Base-by-base conservation (phyloP, 768 basidiomycete species). In the Hericium rajendrae region DNA sequence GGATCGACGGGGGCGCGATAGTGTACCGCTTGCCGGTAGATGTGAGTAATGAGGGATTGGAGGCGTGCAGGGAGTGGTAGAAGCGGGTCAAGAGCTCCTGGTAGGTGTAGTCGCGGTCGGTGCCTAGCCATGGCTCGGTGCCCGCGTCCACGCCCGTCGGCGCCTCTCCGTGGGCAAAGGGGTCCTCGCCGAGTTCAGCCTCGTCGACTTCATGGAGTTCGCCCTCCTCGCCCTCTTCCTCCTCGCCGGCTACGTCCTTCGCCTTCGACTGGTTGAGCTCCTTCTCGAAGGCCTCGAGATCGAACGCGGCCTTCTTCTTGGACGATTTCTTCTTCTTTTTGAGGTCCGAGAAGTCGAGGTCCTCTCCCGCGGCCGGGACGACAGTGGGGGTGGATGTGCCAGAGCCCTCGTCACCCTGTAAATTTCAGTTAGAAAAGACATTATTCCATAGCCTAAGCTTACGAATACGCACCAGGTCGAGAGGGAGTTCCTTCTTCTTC, bases 61-160 rank as follows among this genome's bases (percentile, higher is more conserved):
- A 91, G 20, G 89, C 86, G 66, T 97, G 97, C 6, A 98, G 82
- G 39, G 88, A 85, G 54, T 78, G 77, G 74, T 94, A 97, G 76
- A 97, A 97, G 41, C 97, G 90, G 18, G 83, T 85, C 57, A 99
- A 83, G 43, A 99, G 90, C 92, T 99, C 95, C 55, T 81, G 82
- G 69, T 98, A 99, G n/a, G 84, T 88, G 69, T 97, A 97, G 71
- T 98, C 95, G 48, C 95, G 82, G 71, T 97, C 94, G 61, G 85
- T 90, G 67, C 82, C 82, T 24, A 97, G 78, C 95, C 95, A 99
- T 48, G 91, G 81, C 66, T 93, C 91, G 32, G 76, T 86, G 6
- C 88, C 90, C 20, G 81, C 79, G 62, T 91, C 89, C 1, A 88
- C 74, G 26, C 78, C 80, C 8, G 80, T 75, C 6, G 81, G 79